Evolutionary conservation across 768 basidiomycete species (phyloP).

Genomic region (Leccinellum rugosiceps): DNA sequence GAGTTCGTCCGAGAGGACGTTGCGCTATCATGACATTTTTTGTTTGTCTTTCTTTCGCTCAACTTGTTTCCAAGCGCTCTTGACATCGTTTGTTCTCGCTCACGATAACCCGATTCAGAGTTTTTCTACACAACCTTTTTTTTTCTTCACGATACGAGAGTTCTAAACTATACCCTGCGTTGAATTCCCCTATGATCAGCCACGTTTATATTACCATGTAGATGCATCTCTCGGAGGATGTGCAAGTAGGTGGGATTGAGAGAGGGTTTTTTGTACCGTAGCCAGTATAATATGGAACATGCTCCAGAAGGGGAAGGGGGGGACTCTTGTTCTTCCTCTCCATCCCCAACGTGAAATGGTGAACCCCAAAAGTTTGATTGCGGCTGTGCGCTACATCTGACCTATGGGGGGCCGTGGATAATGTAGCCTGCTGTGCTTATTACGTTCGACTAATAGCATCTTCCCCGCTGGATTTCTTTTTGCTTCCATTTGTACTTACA

Average conservation of each 20-base stretch:
- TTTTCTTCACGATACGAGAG: slow-evolving; percentile 1
- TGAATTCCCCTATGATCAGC: slow-evolving; percentile 10
- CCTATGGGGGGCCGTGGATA: slow-evolving; percentile 1
- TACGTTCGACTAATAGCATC: not conserved
- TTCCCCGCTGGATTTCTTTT: not conserved
- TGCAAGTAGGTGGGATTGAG: not conserved
- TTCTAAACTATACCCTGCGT: slow-evolving; percentile 11
- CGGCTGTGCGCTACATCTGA: not conserved
- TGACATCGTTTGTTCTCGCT: slow-evolving; percentile 9
- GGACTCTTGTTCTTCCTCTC: not conserved
- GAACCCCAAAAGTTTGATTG: not conserved
- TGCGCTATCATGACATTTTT: slow-evolving; percentile 10
- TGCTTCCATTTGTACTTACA: not conserved
- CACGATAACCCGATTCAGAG: slow-evolving; percentile 14
- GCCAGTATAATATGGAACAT: slow-evolving; percentile 9
- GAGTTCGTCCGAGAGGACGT: not conserved
- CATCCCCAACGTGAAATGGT: slow-evolving; percentile 5
- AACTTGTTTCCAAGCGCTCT: not conserved
- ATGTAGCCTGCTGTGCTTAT: not conserved
- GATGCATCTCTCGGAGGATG: slow-evolving; percentile 5
- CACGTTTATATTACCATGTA: slow-evolving; percentile 18
- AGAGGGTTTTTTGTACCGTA: slow-evolving; percentile 12
- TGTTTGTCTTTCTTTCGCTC: not conserved
- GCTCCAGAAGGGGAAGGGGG: not conserved
- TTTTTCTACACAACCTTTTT: not conserved